Evolutionary conservation across 768 basidiomycete genomes (phyloP), one percentile per base, ranked within the genome.

Genomic region (Suillus americanus): DNA sequence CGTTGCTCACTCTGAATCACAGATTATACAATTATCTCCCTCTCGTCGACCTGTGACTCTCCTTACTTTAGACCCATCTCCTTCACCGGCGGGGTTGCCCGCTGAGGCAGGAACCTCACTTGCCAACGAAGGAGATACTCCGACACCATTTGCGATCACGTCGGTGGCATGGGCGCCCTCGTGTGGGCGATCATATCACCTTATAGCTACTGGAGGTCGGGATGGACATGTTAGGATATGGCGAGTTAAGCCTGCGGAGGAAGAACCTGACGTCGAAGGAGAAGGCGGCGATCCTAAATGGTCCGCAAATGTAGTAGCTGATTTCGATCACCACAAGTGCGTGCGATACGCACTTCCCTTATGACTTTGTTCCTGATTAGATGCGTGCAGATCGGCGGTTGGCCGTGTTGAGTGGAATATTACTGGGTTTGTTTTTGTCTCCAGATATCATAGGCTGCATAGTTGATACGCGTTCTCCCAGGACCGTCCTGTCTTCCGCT

Each of bases 371-470:
- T 56, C 10, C 46, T 66, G 67, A 54, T 72, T 51, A 3, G 23
- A 67, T 37, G 9, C 10, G 55, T 66, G 25, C 65, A 91, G 91
- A 67, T 88, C 90, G 0, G 83, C 89, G 4, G 85, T 96, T 12
- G 89, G 90, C 3, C 83, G 89, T 69, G 95, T 99, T 0, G 95
- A 96, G 73, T 98, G 97, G 94, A 97, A 97, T 73, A 88, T 95
- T 57, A 92, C 89, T 40, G 92, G 92, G 90, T 92, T 76, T 70
- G 65, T 45, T 37, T 14, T 37, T 48, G 40, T 43, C 28, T 45
- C 60, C 37, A 16, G n/a, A n/a, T 38, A 57, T 16, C 25, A 23
- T 45, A 57, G 54, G 62, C 40, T 53, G 43, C 53, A 57, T 25
- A 59, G 45, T 50, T 68, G 12, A 66, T 41, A 35, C 20, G 37